These are phyloP conservation scores for Aureobasidium mangrovei DNA, from an alignment of 2,329 filamentous ascomycete species.

Conservation along the genomic window DNA sequence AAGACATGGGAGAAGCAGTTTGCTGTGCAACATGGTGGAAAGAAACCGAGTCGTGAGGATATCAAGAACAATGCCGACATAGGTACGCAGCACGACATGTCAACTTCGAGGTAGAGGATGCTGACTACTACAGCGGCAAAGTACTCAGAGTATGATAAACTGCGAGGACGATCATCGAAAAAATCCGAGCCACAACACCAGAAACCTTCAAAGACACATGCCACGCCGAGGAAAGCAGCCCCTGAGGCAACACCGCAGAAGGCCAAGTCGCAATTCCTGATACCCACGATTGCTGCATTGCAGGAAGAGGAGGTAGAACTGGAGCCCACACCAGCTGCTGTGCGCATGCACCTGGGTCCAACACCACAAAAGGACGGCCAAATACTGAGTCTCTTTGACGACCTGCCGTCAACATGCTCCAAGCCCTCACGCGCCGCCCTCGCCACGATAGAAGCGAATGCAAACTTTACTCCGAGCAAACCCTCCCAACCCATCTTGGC, in stretches of 20 bases:
- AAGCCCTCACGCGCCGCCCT: constrained; percentile 27
- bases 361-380: constrained; percentile 73
- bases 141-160: constrained; percentile 66
- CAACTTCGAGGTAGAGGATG: background rate
- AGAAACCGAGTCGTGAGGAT: constrained; percentile 63
- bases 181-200: background rate
- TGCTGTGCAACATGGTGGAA: constrained; percentile 51
- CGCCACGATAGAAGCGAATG: constrained; percentile 25
- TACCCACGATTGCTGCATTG: background rate
- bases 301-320: constrained; percentile 28
- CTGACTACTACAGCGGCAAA: constrained; percentile 48
- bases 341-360: constrained; percentile 49
- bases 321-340: constrained; percentile 27
- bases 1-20: constrained; percentile 69
- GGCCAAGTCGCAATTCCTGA: background rate
- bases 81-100: constrained; percentile 40
- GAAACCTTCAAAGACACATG: constrained; percentile 13
- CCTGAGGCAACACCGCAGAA: constrained; percentile 22
- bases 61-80: constrained; percentile 67
- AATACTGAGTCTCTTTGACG: constrained; percentile 69
- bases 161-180: constrained; percentile 33
- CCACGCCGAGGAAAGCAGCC: background rate
- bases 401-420: constrained; percentile 48
- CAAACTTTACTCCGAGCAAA: constrained; percentile 34
- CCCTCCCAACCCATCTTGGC: constrained; percentile 15